Conservation (phyloP, 1,139 yeast genomes). For the Taphrina populina region DNA sequence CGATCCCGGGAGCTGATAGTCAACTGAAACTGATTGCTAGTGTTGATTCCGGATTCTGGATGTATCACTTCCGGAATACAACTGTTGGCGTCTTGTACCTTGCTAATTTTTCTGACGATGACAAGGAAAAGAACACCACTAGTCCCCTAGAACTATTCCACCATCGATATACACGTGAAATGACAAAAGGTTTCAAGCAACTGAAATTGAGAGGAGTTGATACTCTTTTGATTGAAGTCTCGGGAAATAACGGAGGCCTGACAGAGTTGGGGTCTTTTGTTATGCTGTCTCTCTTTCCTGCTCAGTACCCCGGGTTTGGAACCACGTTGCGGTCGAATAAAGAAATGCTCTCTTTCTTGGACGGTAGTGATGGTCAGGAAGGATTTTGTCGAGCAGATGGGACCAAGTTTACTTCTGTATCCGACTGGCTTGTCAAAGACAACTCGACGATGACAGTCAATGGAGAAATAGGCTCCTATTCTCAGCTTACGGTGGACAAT, state of each 20-base stretch:
- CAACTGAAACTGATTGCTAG: background rate
- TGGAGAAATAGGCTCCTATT: slow-evolving; percentile 1
- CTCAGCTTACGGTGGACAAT: slow-evolving; percentile 14
- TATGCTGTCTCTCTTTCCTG: slow-evolving; percentile 14
- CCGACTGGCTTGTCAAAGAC: background rate
- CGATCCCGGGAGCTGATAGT: background rate
- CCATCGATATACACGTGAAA: slow-evolving; percentile 1
- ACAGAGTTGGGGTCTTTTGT: slow-evolving; percentile 16
- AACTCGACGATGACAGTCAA: slow-evolving; percentile 11
- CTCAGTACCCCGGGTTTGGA: slow-evolving; percentile 11
- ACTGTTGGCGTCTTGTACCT: slow-evolving; percentile 17
- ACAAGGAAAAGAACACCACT: slow-evolving; percentile 2
- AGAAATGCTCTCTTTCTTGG: slow-evolving; percentile 4
- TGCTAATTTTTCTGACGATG: slow-evolving; percentile 12
- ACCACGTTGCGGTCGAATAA: slow-evolving; percentile 6
- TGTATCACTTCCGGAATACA: slow-evolving; percentile 11
- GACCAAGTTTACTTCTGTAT: background rate
- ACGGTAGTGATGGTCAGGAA: background rate
- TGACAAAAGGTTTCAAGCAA: slow-evolving; percentile 10
- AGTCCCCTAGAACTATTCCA: background rate
- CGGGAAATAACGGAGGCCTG: slow-evolving; percentile 19
- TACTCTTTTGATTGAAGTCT: slow-evolving; percentile 7
- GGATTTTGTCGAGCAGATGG: slow-evolving; percentile 7
- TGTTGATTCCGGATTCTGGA: slow-evolving; percentile 14
- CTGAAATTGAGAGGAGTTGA: slow-evolving; percentile 11